Base-by-base conservation (phyloP, 495 filamentous ascomycete genomes). In the Evansstolkia leycettana region DNA sequence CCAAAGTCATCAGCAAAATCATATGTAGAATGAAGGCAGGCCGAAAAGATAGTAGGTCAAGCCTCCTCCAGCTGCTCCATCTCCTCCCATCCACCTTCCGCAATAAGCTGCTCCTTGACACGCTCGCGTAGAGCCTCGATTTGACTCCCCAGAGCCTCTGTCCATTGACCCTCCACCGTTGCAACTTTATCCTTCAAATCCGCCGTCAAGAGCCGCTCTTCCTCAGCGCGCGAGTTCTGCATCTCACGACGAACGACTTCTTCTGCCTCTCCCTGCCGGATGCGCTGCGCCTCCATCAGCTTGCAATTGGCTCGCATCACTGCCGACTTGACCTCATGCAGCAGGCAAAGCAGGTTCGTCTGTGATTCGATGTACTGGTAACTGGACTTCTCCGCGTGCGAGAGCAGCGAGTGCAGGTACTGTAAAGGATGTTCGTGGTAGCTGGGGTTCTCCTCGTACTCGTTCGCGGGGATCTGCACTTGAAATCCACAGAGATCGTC, bases 341-440 rank as follows among this genome's bases (percentile, higher is more conserved):
- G 56, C 15, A 95, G 57, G 43, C 88, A 95, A n/a, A 96, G 69
- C 10, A 95, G 62, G 42, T 98, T 95, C 15, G 74, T 87, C 67
- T 98, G 89, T 2, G 72, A 78, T 63, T 98, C 90, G 40, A 98
- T 95, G 57, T 90, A 95, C 58, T 94, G 89, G 50, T 94, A 94
- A 16, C 82, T 85, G 34, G 76, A 82, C 58, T 84, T 90, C 55
- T 90, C 84, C 3, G 87, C 83, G 47, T 94, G 88, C 11, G 71
- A 65, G 12, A 98, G 68, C 35, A 96, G 65, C 16, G 73, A 76
- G 48, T 84, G 84, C 1, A 98, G 70, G 46, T 98, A 98, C 55
- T 93, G 82, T 48, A 94, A 48, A 24, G 90, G 90, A 51, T 84
- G 78, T 0, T 69, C 57, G 35, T 73, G 64, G 50, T 94, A 95